A percentile compares a stretch with the other conserved stretches of the same genome.
Conservation (phyloP, 495 filamentous ascomycete genomes). For the Penicillium tannophilum region DNA sequence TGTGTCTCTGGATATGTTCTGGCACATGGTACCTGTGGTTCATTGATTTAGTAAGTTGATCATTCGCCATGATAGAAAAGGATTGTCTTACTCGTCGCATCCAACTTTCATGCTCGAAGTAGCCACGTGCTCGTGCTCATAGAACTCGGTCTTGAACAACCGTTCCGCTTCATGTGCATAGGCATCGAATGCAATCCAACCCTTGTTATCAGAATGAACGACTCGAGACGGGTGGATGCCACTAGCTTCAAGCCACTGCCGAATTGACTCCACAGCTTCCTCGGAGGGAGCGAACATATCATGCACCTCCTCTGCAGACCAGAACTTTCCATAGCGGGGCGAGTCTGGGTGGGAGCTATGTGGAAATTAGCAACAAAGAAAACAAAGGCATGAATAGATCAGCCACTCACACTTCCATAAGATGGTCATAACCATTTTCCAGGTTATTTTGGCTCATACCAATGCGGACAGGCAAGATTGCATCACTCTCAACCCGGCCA, state of each 20-base stretch:
- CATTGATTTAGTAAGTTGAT: conserved; percentile 6
- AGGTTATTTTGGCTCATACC: conserved; percentile 34
- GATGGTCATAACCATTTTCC: conserved; percentile 29
- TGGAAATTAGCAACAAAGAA: conserved; percentile 21
- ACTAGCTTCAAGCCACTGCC: conserved; percentile 45
- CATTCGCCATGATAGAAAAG: neutral
- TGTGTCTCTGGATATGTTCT: conserved; percentile 46
- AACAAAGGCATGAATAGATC: neutral
- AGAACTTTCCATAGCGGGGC: conserved; percentile 63
- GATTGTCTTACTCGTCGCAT: conserved; percentile 42
- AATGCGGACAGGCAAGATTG: conserved; percentile 33
- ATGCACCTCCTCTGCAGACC: conserved; percentile 57
- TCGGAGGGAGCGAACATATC: conserved; percentile 54
- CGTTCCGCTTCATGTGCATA: conserved; percentile 57
- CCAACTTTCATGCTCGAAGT: conserved; percentile 50
- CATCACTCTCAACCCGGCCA: conserved; percentile 30
- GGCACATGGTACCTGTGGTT: conserved; percentile 55
- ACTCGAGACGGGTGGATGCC: conserved; percentile 53
- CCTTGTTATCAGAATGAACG: conserved; percentile 50
- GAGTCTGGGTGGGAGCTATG: conserved; percentile 65
- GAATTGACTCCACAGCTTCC: conserved; percentile 47
- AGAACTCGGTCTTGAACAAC: conserved; percentile 61
- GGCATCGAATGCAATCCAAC: conserved; percentile 60
- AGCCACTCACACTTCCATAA: conserved; percentile 30
- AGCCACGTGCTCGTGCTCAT: conserved; percentile 52